Evolutionary conservation across 306 rosid species (phyloP), one percentile per base, ranked within the genome.

Genomic region (Prunus padus): DNA sequence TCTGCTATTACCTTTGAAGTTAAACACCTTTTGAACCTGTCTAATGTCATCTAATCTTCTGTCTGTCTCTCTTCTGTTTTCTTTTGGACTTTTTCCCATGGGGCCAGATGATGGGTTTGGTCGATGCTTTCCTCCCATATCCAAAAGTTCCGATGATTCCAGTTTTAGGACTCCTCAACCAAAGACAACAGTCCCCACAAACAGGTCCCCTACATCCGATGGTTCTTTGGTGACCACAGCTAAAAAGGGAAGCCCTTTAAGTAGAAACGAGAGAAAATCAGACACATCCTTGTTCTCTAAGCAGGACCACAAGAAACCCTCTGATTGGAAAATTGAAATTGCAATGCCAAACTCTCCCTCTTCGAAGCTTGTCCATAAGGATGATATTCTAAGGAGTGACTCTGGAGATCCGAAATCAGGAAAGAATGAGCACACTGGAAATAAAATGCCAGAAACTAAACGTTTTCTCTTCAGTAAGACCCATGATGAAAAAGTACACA

Each of bases 141-240:
- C 84, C 65, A 84, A 66, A 86, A 77, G 77, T 78, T 76, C 89
- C 13, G 74, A 80, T 37, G 77, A 72, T 75, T 54, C 79, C 61
- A 77, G 82, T 75, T 75, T 73, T 49, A 86, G 83, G 84, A 77
- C 82, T 65, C 87, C 87, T 57, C 82, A 77, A 49, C 77, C 83
- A 55, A 93, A 83, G 87, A 96, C 86, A 82, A 72, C 75, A 25
- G 87, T 86, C 81, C 87, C 87, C 79, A 79, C 86, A 62, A 88
- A 76, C 71, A 86, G 87, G 90, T 82, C 93, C 84, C 96, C 90
- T 72, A 84, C 88, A 16, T 77, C 87, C n/a, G 74, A 84, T 23
- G 81, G 69, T 77, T 83, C 92, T 19, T 74, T 64, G 64, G 69
- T 81, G 80, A 79, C 84, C 55, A 75, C 86, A 12, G 22, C 68